These are phyloP conservation scores for Eutypa lata DNA, from an alignment of 2,329 filamentous ascomycete species.

Conservation along the genomic window DNA sequence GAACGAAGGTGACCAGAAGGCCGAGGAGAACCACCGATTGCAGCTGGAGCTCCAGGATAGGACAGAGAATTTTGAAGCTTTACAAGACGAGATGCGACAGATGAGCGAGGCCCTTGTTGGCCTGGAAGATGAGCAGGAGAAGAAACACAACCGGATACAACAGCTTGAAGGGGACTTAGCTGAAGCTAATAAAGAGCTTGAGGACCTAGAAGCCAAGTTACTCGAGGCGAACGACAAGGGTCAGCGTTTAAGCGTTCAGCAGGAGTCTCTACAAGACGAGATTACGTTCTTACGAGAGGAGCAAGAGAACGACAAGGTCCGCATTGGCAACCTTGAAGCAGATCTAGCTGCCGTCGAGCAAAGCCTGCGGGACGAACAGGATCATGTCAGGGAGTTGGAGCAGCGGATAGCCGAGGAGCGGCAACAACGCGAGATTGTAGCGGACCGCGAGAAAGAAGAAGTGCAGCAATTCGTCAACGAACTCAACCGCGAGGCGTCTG, in stretches of 20 bases:
- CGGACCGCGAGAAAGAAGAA: slow-evolving; percentile 88
- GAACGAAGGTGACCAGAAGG: slow-evolving; percentile 69
- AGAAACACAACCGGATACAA: slow-evolving; percentile 74
- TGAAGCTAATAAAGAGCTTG: slow-evolving; percentile 82
- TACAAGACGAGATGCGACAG: slow-evolving; percentile 90
- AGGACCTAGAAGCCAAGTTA: slow-evolving; percentile 79
- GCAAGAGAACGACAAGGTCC: slow-evolving; percentile 96
- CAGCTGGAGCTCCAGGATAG: slow-evolving; percentile 71
- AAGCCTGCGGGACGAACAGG: slow-evolving; percentile 78
- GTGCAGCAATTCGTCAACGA: slow-evolving; percentile 92
- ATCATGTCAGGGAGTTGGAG: slow-evolving; percentile 69
- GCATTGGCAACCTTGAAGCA: slow-evolving; percentile 89
- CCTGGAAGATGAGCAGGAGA: slow-evolving; percentile 84
- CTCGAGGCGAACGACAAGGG: slow-evolving; percentile 84
- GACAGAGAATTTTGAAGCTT: slow-evolving; percentile 82
- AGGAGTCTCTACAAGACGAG: slow-evolving; percentile 88
- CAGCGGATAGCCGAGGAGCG: slow-evolving; percentile 76
- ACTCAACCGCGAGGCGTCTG: slow-evolving; percentile 78
- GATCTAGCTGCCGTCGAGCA: slow-evolving; percentile 76
- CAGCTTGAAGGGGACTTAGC: slow-evolving; percentile 79
- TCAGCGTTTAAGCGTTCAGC: slow-evolving; percentile 82
- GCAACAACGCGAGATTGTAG: slow-evolving; percentile 81
- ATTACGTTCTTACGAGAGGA: slow-evolving; percentile 95
- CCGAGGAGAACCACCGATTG: slow-evolving; percentile 66
- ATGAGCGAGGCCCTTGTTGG: slow-evolving; percentile 83